Conservation (phyloP, 2,329 filamentous ascomycete genomes). For the Davidsoniella australis region DNA sequence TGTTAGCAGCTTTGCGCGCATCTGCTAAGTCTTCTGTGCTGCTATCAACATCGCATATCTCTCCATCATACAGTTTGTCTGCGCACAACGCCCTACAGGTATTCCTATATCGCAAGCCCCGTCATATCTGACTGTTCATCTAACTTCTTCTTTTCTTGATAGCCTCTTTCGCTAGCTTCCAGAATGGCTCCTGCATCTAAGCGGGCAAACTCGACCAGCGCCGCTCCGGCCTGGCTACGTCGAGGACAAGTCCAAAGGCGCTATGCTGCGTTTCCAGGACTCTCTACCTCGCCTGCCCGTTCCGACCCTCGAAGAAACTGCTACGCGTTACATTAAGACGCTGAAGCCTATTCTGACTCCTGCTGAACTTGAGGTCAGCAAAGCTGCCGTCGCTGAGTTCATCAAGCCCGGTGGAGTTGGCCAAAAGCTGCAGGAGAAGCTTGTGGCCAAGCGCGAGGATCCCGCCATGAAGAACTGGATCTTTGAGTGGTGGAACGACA, state of each 20-base stretch:
- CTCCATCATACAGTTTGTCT: neutral
- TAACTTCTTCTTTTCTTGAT: neutral
- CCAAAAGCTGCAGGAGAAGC: slow-evolving; percentile 69
- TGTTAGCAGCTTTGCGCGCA: slow-evolving; percentile 8
- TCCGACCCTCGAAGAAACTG: slow-evolving; percentile 67
- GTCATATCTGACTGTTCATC: neutral
- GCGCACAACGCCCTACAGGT: neutral
- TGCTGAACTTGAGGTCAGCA: slow-evolving; percentile 52
- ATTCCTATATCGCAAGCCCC: neutral
- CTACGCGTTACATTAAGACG: slow-evolving; percentile 63
- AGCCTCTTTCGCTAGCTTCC: slow-evolving; percentile 3
- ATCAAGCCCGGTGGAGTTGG: slow-evolving; percentile 73
- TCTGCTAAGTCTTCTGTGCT: slow-evolving; percentile 5
- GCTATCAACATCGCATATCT: slow-evolving; percentile 3
- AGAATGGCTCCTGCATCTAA: slow-evolving; percentile 13
- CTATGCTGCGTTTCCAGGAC: slow-evolving; percentile 72
- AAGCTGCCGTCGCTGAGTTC: slow-evolving; percentile 77
- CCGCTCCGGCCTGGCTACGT: slow-evolving; percentile 43
- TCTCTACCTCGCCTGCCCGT: slow-evolving; percentile 68
- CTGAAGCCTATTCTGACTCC: slow-evolving; percentile 56
- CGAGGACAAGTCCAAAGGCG: slow-evolving; percentile 62
- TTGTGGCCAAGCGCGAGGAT: slow-evolving; percentile 62
- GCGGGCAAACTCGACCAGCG: slow-evolving; percentile 12
- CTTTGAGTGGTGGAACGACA: slow-evolving; percentile 95
- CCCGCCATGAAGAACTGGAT: slow-evolving; percentile 85